Base-by-base conservation (phyloP, 1,139 yeast genomes). In the Yarrowia galli region DNA sequence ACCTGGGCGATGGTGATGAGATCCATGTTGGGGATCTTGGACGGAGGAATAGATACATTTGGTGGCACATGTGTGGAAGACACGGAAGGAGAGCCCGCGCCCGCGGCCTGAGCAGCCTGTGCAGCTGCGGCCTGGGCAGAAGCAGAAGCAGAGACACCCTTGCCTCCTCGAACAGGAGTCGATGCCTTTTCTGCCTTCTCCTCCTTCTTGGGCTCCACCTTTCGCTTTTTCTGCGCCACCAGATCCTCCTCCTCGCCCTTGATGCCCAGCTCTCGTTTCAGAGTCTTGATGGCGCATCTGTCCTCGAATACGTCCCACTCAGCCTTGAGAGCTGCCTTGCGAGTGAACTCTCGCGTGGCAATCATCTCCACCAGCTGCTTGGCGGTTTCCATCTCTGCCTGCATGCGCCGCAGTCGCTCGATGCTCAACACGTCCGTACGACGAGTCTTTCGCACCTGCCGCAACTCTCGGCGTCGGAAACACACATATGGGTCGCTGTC, bases 371-470 rank as follows among this genome's bases (percentile, higher is more conserved):
- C 84, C 67, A 95, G 80, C 70, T 86, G 88, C 70, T 89, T 85
- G 1, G 97, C 97, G 69, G 88, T 84, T 72, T 87, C 89, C 80
- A 95, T 82, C 70, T 96, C 97, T 71, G 84, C 84, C 72, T 89
- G 91, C 61, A 96, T 80, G 70, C 85, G 79, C 49, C 97, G 85
- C 67, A 95, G 82, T 72, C 95, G 86, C 77, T 93, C 98, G 10
- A 95, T 90, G 72, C 96, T 92, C 72, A 92, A 89, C 45, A 91
- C 86, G 79, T 96, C 99, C 0, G 98, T 92, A 72, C 98, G 86
- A 77, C 99, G 87, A 0, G 99, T 96, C 77, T 95, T 95, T 77
- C 99, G 89, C 49, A 96, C 96, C 76, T 91, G 98, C 72, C 99
- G 87, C 72, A 92, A 89, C 75, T 93, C 99, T 78, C 99, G 89